phyloP scores from a whole-genome alignment of 139 green algal species.

The Micromonas commoda region DNA sequence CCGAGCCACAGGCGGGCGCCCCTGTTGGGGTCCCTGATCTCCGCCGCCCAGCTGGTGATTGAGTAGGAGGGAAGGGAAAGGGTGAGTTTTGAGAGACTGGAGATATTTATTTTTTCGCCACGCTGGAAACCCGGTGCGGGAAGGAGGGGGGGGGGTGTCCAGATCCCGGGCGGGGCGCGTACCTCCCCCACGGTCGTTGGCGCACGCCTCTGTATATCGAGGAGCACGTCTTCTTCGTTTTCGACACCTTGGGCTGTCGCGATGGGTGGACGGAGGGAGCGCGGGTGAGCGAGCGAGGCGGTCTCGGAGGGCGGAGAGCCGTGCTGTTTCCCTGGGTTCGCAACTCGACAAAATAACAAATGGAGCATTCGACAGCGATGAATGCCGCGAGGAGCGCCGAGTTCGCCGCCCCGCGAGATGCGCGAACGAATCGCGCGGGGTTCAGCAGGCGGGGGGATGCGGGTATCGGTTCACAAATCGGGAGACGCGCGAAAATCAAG shows the following conservation, averaged over 20 bases:
- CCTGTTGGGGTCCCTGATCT: slow-evolving; percentile 91
- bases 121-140: not conserved
- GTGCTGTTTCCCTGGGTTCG: too few species aligned
- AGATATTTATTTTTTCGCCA: not conserved
- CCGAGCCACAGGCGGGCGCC: slow-evolving; percentile 80
- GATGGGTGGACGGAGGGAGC: not conserved
- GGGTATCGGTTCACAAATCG: not conserved
- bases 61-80: slow-evolving; percentile 10
- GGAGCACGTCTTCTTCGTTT: slow-evolving; percentile 10
- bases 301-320: not conserved
- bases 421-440: too few species aligned
- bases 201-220: slow-evolving; percentile 84
- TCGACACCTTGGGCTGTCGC: not conserved
- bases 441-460: too few species aligned
- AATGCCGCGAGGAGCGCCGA: not conserved
- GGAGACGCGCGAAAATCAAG: not conserved
- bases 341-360: too few species aligned
- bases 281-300: not conserved
- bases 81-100: not conserved
- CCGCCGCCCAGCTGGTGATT: slow-evolving; percentile 68
- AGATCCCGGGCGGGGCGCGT: slow-evolving; percentile 29
- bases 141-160: not conserved
- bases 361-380: too few species aligned
- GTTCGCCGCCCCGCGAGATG: not conserved
- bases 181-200: slow-evolving; percentile 94